phyloP scores from a whole-genome alignment of 2,329 filamentous ascomycete genomes.

The Microdochium nivale region DNA sequence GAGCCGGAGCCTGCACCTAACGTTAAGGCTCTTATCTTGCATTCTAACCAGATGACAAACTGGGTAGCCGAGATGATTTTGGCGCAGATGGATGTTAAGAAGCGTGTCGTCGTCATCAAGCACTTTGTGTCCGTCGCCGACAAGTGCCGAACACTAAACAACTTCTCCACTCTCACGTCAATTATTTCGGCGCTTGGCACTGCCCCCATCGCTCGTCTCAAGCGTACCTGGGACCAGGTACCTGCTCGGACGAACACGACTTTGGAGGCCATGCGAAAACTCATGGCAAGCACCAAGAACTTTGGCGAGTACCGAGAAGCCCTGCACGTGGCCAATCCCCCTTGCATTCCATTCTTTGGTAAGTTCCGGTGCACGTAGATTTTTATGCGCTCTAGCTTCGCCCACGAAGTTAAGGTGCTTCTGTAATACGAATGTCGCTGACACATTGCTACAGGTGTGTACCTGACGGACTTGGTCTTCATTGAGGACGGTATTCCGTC shows the following conservation, averaged over 20 bases:
- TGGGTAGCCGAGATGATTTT: slow-evolving; percentile 99
- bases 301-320: slow-evolving; percentile 95
- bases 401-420: too few species aligned
- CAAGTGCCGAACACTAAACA: slow-evolving; percentile 90
- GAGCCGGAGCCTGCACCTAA: slow-evolving; percentile 84
- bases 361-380: slow-evolving; percentile 20
- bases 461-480: slow-evolving; percentile 93
- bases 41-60: slow-evolving; percentile 98
- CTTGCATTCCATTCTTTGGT: slow-evolving; percentile 98
- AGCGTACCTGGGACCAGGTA: slow-evolving; percentile 89
- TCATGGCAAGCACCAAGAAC: slow-evolving; percentile 98
- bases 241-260: slow-evolving; percentile 73
- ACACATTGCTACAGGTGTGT: slow-evolving; percentile 59
- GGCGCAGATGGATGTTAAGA: slow-evolving; percentile 88
- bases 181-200: slow-evolving; percentile 95
- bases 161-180: slow-evolving; percentile 94
- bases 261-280: slow-evolving; percentile 81
- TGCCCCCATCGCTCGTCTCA: slow-evolving; percentile 87
- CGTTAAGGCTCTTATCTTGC: slow-evolving; percentile 90
- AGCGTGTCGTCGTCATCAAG: slow-evolving; percentile 94
- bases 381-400: neutral
- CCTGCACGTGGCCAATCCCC: slow-evolving; percentile 85
- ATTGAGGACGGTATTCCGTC: slow-evolving; percentile 98
- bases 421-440: neutral
- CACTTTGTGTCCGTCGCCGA: slow-evolving; percentile 96